Evolutionary conservation across 495 filamentous ascomycete species (phyloP).

Genomic region (Hypoxylon rickii): DNA sequence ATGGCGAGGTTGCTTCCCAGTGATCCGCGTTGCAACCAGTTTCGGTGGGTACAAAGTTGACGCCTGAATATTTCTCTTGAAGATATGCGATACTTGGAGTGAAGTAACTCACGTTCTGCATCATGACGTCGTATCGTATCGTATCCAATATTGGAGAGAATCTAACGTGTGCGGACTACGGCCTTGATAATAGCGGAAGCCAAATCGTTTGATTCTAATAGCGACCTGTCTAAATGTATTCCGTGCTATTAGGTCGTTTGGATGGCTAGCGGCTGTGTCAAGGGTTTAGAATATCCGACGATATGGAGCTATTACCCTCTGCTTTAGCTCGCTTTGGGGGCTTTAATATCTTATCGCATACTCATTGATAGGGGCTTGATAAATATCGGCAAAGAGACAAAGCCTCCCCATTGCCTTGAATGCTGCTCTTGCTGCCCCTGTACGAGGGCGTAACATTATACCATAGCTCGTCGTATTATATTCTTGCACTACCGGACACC

Average conservation of each 20-base stretch:
- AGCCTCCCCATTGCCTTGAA: too few species aligned
- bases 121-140: neutral
- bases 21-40: constrained; percentile 7
- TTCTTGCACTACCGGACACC: too few species aligned
- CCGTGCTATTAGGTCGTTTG: neutral
- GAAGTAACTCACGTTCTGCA: constrained; percentile 1
- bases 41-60: constrained; percentile 10
- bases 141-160: constrained; percentile 1
- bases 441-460: too few species aligned
- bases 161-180: neutral
- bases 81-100: constrained; percentile 14
- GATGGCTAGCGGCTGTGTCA: constrained; percentile 7
- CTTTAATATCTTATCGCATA: constrained; percentile 17
- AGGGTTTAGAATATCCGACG: constrained; percentile 21
- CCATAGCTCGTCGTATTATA: too few species aligned
- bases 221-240: constrained; percentile 7
- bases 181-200: constrained; percentile 18
- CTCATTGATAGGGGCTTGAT: too few species aligned
- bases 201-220: constrained; percentile 8
- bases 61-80: neutral
- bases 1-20: constrained; percentile 16
- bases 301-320: constrained; percentile 3
- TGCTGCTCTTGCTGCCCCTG: too few species aligned
- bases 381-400: too few species aligned
- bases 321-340: constrained; percentile 6